A percentile compares a stretch with the other conserved stretches of the same genome.
These are phyloP conservation scores for Citrus cavaleriei DNA, from an alignment of 345 rosid species.

Conservation along the genomic window DNA sequence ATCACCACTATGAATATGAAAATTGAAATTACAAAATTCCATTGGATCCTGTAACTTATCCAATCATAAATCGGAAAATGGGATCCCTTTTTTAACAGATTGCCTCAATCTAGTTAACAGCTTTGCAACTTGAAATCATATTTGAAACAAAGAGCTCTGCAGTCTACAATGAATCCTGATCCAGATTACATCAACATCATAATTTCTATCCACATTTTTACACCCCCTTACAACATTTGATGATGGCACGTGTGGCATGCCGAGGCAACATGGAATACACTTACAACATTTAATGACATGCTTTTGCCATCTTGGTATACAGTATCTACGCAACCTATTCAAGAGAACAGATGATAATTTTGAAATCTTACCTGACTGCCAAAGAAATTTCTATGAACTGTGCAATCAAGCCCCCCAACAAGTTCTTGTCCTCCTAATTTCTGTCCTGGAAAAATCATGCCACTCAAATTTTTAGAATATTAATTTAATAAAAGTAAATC, in stretches of 20 bases:
- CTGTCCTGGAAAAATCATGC: slow-evolving; percentile 58
- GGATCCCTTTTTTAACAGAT: background rate
- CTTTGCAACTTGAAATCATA: background rate
- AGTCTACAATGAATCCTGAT: background rate
- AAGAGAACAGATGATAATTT: background rate
- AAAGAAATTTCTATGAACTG: slow-evolving; percentile 81
- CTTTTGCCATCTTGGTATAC: background rate
- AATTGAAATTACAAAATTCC: background rate
- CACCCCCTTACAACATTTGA: background rate
- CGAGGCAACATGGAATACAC: background rate
- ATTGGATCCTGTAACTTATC: background rate
- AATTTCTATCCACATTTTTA: background rate
- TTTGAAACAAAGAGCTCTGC: background rate
- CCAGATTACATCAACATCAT: background rate
- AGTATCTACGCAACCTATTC: background rate
- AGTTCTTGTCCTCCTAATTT: slow-evolving; percentile 89
- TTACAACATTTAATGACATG: background rate
- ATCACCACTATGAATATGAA: background rate
- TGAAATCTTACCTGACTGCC: slow-evolving; percentile 76
- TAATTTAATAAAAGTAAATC: background rate
- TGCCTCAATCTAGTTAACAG: background rate
- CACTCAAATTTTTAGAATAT: background rate
- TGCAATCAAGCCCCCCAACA: slow-evolving; percentile 87
- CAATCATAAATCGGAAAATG: background rate
- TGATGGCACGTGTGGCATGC: background rate